Base-by-base conservation (phyloP, 2,329 filamentous ascomycete species). In the Colletotrichum tofieldiae region DNA sequence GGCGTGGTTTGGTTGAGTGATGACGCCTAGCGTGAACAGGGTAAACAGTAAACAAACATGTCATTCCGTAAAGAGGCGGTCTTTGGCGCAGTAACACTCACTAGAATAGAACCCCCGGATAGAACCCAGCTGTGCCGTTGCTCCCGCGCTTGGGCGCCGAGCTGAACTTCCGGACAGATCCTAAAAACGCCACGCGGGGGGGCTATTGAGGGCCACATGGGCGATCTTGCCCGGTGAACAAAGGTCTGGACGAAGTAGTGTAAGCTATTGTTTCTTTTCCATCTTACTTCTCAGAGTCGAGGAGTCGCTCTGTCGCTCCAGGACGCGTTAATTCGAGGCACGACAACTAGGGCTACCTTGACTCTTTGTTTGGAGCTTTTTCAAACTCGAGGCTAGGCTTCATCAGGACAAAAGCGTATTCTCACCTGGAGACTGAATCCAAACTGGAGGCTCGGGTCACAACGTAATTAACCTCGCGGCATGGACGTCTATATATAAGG, bases 141-240 rank as follows among this genome's bases (percentile, higher is more conserved):
- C 18, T 52, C 5, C 61, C 35, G 65, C 37, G 47, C 58, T 63
- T 41, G 37, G 47, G 37, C 45, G 49, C 26, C 9, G 14, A 54
- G 61, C 61, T 64, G 61, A 64, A 35, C 2, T 41, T 20, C 23
- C n/a, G 2, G 49, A 18, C 16, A 37, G 60, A 49, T 37, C n/a
- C 35, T 37, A 37, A 11, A 29, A 14, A 23, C 45, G 60, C 60
- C 60, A 63, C 49, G 35, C n/a, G 23, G n/a, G 26, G 5, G 12
- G 23, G 49, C 61, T 35, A 63, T 32, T 20, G 45, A 35, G 20
- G 29, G 26, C 49, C 26, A 35, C 26, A 35, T 54, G n/a, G 18
- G 49, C 37, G 26, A 64, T 55, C 49, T 3, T 26, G 14, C 7
- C 54, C n/a, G n/a, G 56, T 3, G 39, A 23, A 18, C 5, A 2